Percentiles rank a stretch among this genome's conserved stretches.
phyloP scores from a whole-genome alignment of 1,284 basidiomycete genomes.

The Taiwanofungus camphoratus region DNA sequence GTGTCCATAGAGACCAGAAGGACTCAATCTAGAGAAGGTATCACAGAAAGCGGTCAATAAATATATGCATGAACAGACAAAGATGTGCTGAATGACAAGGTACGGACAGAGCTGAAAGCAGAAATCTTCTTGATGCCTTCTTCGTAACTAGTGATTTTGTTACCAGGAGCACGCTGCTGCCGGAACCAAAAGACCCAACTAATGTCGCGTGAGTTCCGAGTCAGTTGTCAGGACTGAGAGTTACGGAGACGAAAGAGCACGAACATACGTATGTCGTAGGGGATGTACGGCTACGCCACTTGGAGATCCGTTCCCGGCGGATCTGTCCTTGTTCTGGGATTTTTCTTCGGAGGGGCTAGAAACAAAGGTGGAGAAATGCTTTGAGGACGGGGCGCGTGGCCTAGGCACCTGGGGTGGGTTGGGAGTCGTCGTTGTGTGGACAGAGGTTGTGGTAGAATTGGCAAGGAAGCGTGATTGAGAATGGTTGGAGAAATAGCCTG shows the following conservation, averaged over 20 bases:
- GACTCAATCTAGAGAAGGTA: constrained; percentile 85
- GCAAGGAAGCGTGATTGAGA: constrained; percentile 66
- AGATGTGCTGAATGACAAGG: constrained; percentile 16
- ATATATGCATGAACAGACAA: too few relatives aligned
- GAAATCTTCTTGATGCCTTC: constrained; percentile 84
- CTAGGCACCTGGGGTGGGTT: constrained; percentile 30
- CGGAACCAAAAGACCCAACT: constrained; percentile 87
- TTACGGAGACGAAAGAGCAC: constrained; percentile 32
- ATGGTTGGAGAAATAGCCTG: constrained; percentile 76
- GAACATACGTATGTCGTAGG: constrained; percentile 81
- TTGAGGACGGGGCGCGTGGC: constrained; percentile 50
- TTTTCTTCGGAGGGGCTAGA: constrained; percentile 37
- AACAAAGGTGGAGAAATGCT: constrained; percentile 71
- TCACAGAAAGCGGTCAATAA: too few relatives aligned
- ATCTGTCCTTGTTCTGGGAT: constrained; percentile 38
- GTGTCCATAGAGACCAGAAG: constrained; percentile 81
- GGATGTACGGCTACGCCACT: constrained; percentile 52
- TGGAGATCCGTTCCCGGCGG: constrained; percentile 31
- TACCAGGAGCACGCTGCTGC: constrained; percentile 74
- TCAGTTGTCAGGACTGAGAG: constrained; percentile 17
- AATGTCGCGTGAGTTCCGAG: constrained; percentile 4
- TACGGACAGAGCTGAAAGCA: constrained; percentile 66
- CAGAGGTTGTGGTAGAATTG: constrained; percentile 31
- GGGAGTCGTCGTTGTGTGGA: constrained; percentile 22
- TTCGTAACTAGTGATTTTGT: constrained; percentile 76